Base-by-base conservation (phyloP, 495 filamentous ascomycete genomes). In the Choiromyces venosus region DNA sequence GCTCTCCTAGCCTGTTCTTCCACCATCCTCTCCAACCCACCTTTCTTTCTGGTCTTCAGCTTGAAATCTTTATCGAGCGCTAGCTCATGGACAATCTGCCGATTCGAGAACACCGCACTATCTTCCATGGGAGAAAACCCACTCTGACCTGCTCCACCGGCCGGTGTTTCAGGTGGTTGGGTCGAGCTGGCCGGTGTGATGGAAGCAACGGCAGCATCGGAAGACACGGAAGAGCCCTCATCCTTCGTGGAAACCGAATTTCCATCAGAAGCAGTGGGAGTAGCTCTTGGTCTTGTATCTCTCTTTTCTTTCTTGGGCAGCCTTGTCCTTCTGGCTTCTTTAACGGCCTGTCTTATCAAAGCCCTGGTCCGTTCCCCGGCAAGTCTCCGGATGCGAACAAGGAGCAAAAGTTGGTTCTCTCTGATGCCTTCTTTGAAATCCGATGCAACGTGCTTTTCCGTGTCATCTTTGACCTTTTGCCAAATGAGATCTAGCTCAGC, bases 401-500 rank as follows among this genome's bases (percentile, higher is more conserved):
- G 87, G 37, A 99, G 85, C 68, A 96, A 87, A 29, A 96, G 87
- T 81, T 99, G 95, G 78, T 97, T 97, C 75, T 97, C 91, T 16
- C 92, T 87, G 72, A 99, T 97, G 46, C 94, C 96, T 79, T 97
- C 89, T 72, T 89, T 89, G 81, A 97, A 99, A 67, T 97, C 93
- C 61, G 90, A 89, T 46, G 94, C 89, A 37, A 96, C 95, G 35
- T 89, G 89, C n/a, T 90, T 92, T 52, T 91, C 90, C 29, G 87
- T 90, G 74, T 94, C 92, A 81, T 96, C 89, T 78, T 98, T 98
- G 80, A 98, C 94, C 12, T 92, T 94, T 80, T 97, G 93, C 90
- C 93, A 97, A 40, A 99, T 99, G 36, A 93, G 88, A 81, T 99
- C 95, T 25, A 99, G 85, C 81, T 97, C 94, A 39, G 96, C 91